Conservation (phyloP, 83 land plant species). For the Larix sibirica region DNA sequence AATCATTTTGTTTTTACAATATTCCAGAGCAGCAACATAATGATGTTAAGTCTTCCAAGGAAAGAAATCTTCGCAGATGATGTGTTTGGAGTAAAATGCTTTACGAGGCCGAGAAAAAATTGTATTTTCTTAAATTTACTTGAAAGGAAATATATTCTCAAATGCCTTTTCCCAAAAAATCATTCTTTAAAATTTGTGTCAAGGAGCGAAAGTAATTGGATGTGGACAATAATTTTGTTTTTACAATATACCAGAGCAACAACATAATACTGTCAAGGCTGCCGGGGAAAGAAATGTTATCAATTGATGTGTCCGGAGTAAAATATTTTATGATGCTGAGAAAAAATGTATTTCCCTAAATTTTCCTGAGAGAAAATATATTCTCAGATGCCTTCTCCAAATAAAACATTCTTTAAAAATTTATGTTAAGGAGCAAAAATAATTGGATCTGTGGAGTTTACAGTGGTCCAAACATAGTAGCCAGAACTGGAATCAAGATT, state of each 20-base stretch:
- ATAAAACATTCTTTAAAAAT: not conserved
- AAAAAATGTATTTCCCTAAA: not conserved
- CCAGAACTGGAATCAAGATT: no score
- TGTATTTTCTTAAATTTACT: no score
- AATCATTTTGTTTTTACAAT: not conserved
- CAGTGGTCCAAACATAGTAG: no score
- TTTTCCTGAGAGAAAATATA: not conserved
- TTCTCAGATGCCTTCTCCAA: not conserved
- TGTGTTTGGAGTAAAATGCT: not conserved
- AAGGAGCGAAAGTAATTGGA: no score
- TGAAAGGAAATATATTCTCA: no score
- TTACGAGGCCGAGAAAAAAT: not conserved
- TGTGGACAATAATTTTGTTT: not conserved
- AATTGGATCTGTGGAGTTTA: no score
- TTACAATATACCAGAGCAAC: not conserved
- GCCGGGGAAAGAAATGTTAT: not conserved
- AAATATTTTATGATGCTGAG: not conserved
- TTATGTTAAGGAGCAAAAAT: no score
- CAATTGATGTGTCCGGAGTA: not conserved
- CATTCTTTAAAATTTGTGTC: no score
- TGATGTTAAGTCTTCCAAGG: not conserved
- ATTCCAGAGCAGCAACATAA: not conserved
- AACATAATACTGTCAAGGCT: not conserved
- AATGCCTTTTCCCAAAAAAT: no score
- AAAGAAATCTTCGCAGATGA: not conserved